Evolutionary conservation across 306 rosid genomes (phyloP).

Genomic region (Trifolium pratense): DNA sequence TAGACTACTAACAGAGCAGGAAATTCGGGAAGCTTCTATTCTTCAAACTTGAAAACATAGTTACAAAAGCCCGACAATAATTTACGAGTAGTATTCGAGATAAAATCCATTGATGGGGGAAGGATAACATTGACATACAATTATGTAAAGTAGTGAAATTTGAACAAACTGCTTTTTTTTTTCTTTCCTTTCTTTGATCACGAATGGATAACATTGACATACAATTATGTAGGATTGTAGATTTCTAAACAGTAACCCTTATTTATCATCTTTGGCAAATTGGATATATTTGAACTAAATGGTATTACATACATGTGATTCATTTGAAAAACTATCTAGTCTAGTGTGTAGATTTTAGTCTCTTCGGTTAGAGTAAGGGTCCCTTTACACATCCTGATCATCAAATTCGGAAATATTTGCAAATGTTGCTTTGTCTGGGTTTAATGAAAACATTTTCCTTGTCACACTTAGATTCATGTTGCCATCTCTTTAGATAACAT

Average conservation of each 20-base stretch:
- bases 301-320: constrained; percentile 1
- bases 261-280: constrained; percentile 2
- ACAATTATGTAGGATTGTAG: neutral
- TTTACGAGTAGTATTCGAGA: neutral
- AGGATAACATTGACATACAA: too few relatives aligned
- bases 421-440: neutral
- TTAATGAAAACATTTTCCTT: constrained; percentile 12
- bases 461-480: constrained; percentile 4
- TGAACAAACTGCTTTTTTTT: neutral
- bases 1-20: constrained; percentile 59
- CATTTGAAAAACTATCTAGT: constrained; percentile 14
- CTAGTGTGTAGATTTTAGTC: neutral
- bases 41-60: constrained; percentile 38
- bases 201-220: neutral
- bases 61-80: constrained; percentile 25
- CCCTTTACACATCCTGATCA: neutral
- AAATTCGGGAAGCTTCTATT: constrained; percentile 54
- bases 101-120: constrained; percentile 7
- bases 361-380: constrained; percentile 4
- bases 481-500: neutral
- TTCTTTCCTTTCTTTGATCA: neutral
- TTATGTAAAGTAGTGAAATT: neutral
- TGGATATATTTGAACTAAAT: neutral
- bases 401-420: neutral
- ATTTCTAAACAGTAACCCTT: neutral